These are phyloP conservation scores for Rhodosporidiobolus sp. DNA, from an alignment of 768 basidiomycete genomes.

Conservation along the genomic window DNA sequence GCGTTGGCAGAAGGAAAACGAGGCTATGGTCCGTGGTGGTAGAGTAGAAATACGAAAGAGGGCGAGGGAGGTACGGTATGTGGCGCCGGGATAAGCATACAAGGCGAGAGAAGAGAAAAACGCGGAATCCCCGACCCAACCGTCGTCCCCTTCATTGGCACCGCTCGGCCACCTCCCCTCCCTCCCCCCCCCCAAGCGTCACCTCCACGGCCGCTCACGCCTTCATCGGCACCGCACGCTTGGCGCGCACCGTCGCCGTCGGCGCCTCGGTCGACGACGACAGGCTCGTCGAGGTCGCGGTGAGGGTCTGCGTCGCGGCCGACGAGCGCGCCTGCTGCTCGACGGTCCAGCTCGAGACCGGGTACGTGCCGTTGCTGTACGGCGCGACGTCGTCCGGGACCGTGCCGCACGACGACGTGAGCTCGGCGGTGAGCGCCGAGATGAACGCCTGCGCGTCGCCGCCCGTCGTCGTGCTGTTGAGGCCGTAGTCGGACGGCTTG, in stretches of 20 bases:
- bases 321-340: slow-evolving; percentile 12
- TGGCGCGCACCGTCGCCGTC: slow-evolving; percentile 12
- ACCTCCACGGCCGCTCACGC: not conserved
- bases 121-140: too few species aligned
- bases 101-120: too few species aligned
- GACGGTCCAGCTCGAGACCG: slow-evolving; percentile 18
- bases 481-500: slow-evolving; percentile 15
- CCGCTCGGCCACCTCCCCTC: too few species aligned
- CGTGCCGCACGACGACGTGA: slow-evolving; percentile 19
- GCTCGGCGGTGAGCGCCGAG: not conserved
- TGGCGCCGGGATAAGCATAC: too few species aligned
- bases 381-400: slow-evolving; percentile 26
- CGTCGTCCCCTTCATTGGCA: not conserved
- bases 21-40: not conserved
- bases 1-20: too few species aligned
- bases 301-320: slow-evolving; percentile 12
- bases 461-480: slow-evolving; percentile 25
- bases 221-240: not conserved
- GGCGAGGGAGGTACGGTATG: too few species aligned
- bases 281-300: slow-evolving; percentile 20
- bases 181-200: too few species aligned
- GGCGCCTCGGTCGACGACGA: slow-evolving; percentile 3
- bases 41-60: too few species aligned
- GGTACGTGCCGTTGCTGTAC: slow-evolving; percentile 10
- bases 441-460: slow-evolving; percentile 17